phyloP scores from a whole-genome alignment of 1,139 yeast genomes.

The Torulaspora globosa region DNA sequence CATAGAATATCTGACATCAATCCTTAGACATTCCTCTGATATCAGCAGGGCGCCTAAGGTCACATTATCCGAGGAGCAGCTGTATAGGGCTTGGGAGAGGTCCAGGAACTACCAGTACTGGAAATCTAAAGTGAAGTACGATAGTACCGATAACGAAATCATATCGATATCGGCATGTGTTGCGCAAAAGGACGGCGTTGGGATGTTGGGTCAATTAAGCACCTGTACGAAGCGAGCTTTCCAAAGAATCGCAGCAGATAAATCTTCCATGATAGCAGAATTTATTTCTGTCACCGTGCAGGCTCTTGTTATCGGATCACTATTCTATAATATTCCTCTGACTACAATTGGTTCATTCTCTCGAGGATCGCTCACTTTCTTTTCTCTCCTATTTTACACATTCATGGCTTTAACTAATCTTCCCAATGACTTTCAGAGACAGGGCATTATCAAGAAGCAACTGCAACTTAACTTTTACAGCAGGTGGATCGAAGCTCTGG shows the following conservation, averaged over 20 bases:
- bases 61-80: slow-evolving; percentile 51
- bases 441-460: slow-evolving; percentile 49
- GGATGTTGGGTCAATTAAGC: slow-evolving; percentile 41
- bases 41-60: slow-evolving; percentile 46
- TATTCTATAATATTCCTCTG: slow-evolving; percentile 45
- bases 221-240: slow-evolving; percentile 44
- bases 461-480: slow-evolving; percentile 47
- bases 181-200: slow-evolving; percentile 28
- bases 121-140: slow-evolving; percentile 11
- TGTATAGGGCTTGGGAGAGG: slow-evolving; percentile 58
- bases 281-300: slow-evolving; percentile 45
- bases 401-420: slow-evolving; percentile 49
- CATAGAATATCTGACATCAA: slow-evolving; percentile 52
- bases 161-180: slow-evolving; percentile 40
- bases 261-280: slow-evolving; percentile 43
- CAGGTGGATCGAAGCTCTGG: slow-evolving; percentile 49
- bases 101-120: slow-evolving; percentile 46
- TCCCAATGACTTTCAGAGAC: slow-evolving; percentile 44
- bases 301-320: slow-evolving; percentile 48
- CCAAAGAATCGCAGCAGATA: slow-evolving; percentile 46
- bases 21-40: slow-evolving; percentile 39
- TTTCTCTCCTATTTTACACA: slow-evolving; percentile 48
- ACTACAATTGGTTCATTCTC: slow-evolving; percentile 47
- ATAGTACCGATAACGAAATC: slow-evolving; percentile 35
- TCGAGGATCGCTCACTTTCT: slow-evolving; percentile 51